phyloP scores from a whole-genome alignment of 2,329 filamentous ascomycete genomes.

The Penicillium concentricum region DNA sequence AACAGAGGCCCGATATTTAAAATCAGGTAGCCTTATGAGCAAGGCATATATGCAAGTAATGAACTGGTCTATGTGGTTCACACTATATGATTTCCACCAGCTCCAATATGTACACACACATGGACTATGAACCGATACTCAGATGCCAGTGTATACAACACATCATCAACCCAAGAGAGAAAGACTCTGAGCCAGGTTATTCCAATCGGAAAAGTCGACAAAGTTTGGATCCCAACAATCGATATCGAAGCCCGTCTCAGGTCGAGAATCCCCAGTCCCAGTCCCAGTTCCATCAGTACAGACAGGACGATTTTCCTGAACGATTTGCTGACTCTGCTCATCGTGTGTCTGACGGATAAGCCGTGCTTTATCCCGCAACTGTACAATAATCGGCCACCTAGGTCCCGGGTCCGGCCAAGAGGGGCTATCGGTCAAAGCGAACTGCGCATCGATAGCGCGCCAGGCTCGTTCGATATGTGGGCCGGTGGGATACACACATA shows the following conservation, averaged over 20 bases:
- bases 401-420: slow-evolving; percentile 22
- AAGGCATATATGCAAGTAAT: not conserved
- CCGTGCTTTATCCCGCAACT: slow-evolving; percentile 21
- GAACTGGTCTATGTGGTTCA: too few relatives aligned
- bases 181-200: slow-evolving; percentile 15
- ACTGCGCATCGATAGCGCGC: slow-evolving; percentile 15
- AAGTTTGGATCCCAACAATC: slow-evolving; percentile 19
- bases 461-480: slow-evolving; percentile 36
- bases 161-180: not conserved
- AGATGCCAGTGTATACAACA: too few relatives aligned
- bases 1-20: too few relatives aligned
- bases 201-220: slow-evolving; percentile 23
- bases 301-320: not conserved
- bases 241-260: slow-evolving; percentile 9
- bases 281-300: not conserved
- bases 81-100: too few relatives aligned
- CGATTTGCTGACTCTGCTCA: not conserved
- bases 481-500: slow-evolving; percentile 42
- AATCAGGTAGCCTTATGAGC: not conserved
- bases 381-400: slow-evolving; percentile 23
- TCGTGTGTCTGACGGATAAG: slow-evolving; percentile 8
- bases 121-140: too few relatives aligned
- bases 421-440: slow-evolving; percentile 18
- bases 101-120: too few relatives aligned
- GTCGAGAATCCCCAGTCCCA: not conserved